Evolutionary conservation across 139 green algal species (phyloP), one percentile per base, ranked within the genome.

Genomic region (Desmodesmus armatus): DNA sequence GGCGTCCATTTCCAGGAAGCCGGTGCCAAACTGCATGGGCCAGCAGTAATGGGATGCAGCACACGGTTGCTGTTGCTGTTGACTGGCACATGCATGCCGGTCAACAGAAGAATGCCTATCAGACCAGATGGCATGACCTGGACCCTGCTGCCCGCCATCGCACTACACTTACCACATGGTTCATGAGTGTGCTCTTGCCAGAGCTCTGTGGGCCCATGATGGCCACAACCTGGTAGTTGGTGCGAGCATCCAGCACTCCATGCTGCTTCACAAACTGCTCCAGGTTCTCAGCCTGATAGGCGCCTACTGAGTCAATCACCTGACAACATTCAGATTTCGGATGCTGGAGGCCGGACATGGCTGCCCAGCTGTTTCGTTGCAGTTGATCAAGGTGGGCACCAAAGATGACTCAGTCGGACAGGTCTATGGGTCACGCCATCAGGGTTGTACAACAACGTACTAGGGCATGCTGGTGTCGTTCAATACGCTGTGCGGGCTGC

Each of bases 181-280:
- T 98, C 53, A 98, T 91, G 41, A 98, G 89, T n/a, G 96, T 98
- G 78, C 89, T 95, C 88, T 99, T 99, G 65, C 96, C 97, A 41
- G 89, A 96, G 86, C 90, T 96, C 90, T 99, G 97, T 9, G 97
- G 97, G 0, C 97, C 97, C 93, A 98, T 99, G 77, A 99, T 98
- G 29, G 97, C 96, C 13, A 99, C 94, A 0, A 98, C 89, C 21
- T 94, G 92, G 86, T 99, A 99, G 77, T 91, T 85, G 31, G 78
- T 88, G 25, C 79, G 73, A 39, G 51, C 75, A 11, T 74, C 70
- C 19, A 90, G 87, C 3, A 95, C 47, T 0, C 82, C 83, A 39
- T 72, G 82, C 9, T 78, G 49, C 6, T 72, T 62, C 1, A 94
- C 72, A 39, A 95, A 95, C 0, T 55, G 13, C 17, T 91, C 41